A percentile compares a stretch with the other conserved stretches of the same genome.
Evolutionary conservation across 345 rosid genomes (phyloP).

Genomic region (Populus pruinosa): DNA sequence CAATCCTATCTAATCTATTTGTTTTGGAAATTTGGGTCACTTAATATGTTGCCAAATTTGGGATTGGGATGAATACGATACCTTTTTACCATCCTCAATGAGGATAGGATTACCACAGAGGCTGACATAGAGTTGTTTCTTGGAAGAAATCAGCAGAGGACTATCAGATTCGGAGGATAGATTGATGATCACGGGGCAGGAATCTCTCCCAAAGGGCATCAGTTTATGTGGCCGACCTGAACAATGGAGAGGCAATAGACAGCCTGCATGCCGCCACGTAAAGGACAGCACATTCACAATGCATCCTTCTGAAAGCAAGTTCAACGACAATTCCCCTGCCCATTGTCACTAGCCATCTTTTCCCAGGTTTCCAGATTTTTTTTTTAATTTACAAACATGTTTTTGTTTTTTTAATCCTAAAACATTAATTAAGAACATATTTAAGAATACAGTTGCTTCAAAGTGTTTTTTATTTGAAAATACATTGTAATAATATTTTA

Average conservation of each 20-base stretch:
- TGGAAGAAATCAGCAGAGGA: constrained; percentile 21
- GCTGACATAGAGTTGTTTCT: constrained; percentile 43
- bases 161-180: constrained; percentile 21
- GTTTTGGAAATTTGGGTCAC: too few relatives aligned
- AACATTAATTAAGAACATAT: too few relatives aligned
- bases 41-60: too few relatives aligned
- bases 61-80: constrained; percentile 3
- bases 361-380: background rate
- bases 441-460: too few relatives aligned
- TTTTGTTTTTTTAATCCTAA: too few relatives aligned
- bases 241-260: constrained; percentile 40
- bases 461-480: too few relatives aligned
- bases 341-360: background rate
- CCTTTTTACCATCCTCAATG: constrained; percentile 55
- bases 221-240: constrained; percentile 46
- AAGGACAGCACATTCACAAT: constrained; percentile 42
- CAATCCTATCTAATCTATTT: too few relatives aligned
- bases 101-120: constrained; percentile 45
- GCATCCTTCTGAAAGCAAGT: constrained; percentile 43
- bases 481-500: too few relatives aligned
- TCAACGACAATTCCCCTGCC: background rate
- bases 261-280: constrained; percentile 44
- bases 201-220: constrained; percentile 59
- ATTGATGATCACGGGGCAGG: constrained; percentile 38
- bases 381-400: too few relatives aligned